These are phyloP conservation scores for Lachnellula suecica DNA, from an alignment of 2,329 filamentous ascomycete species.

Conservation along the genomic window DNA sequence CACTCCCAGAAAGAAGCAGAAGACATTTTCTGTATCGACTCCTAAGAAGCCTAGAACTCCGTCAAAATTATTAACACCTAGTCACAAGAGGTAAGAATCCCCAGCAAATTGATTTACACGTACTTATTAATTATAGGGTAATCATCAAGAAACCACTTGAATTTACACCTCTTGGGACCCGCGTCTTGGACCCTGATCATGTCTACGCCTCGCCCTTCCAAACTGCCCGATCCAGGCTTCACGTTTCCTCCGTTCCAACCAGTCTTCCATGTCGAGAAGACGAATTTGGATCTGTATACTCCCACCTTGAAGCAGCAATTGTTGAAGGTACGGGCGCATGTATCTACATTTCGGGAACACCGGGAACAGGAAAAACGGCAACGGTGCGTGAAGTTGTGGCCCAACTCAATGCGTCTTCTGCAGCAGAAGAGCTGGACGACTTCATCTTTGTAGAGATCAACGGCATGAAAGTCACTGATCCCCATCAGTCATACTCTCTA, in stretches of 20 bases:
- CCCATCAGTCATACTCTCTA: constrained; percentile 91
- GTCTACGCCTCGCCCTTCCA: constrained; percentile 86
- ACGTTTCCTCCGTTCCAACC: constrained; percentile 89
- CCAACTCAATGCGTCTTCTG: constrained; percentile 83
- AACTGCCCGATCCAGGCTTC: constrained; percentile 81
- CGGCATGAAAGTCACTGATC: constrained; percentile 99
- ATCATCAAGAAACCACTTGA: constrained; percentile 85
- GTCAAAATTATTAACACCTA: constrained; percentile 53
- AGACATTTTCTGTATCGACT: constrained; percentile 40
- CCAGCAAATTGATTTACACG: neutral
- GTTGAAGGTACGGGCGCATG: constrained; percentile 90
- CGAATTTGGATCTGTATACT: constrained; percentile 90
- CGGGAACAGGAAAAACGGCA: constrained; percentile 95
- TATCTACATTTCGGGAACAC: constrained; percentile 99
- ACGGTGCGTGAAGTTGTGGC: constrained; percentile 94
- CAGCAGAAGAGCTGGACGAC: constrained; percentile 89
- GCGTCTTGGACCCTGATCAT: constrained; percentile 73
- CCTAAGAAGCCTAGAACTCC: constrained; percentile 39
- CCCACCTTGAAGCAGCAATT: constrained; percentile 91
- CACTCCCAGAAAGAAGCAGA: constrained; percentile 59
- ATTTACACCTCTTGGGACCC: constrained; percentile 92
- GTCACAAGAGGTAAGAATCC: constrained; percentile 54
- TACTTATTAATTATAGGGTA: constrained; percentile 42
- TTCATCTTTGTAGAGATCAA: constrained; percentile 99
- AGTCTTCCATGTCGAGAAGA: constrained; percentile 88